Percentiles rank a stretch among this genome's conserved stretches.
Conservation (phyloP, 495 filamentous ascomycete genomes). For the Penicillium roqueforti region DNA sequence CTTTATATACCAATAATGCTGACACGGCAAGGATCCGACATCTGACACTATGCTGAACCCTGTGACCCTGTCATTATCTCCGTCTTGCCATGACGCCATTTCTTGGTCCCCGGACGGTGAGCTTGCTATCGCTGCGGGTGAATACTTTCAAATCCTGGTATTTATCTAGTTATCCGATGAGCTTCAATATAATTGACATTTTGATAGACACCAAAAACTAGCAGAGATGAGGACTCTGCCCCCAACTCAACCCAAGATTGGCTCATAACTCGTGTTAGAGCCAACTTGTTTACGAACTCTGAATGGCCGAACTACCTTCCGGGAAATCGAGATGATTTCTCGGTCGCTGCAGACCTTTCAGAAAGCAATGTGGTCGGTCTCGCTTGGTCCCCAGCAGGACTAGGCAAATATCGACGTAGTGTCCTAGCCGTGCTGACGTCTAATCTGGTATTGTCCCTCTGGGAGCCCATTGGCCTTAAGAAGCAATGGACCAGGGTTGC, state of each 20-base stretch:
- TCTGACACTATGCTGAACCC: conserved; percentile 29
- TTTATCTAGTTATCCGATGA: conserved; percentile 1
- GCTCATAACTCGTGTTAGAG: conserved; percentile 42
- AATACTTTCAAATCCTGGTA: conserved; percentile 55
- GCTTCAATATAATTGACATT: neutral
- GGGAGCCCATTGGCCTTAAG: conserved; percentile 35
- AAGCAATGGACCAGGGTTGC: conserved; percentile 43
- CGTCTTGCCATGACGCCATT: conserved; percentile 49
- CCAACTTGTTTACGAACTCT: conserved; percentile 49
- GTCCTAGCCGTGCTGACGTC: conserved; percentile 58
- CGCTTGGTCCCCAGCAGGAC: conserved; percentile 58
- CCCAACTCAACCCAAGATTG: conserved; percentile 20
- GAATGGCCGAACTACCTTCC: conserved; percentile 50
- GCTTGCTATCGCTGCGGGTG: conserved; percentile 55
- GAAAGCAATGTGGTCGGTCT: conserved; percentile 47
- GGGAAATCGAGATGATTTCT: conserved; percentile 47
- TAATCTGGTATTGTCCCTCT: conserved; percentile 49
- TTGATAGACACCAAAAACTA: conserved; percentile 27
- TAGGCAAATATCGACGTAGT: conserved; percentile 54
- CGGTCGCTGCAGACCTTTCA: conserved; percentile 62
- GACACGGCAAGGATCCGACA: neutral
- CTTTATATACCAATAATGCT: neutral
- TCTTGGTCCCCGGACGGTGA: conserved; percentile 62
- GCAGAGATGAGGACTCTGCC: conserved; percentile 6
- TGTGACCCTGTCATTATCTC: conserved; percentile 32